A percentile compares a stretch with the other conserved stretches of the same genome.
phyloP scores from a whole-genome alignment of 169 alveolate genomes.

The Plasmodium adleri region DNA sequence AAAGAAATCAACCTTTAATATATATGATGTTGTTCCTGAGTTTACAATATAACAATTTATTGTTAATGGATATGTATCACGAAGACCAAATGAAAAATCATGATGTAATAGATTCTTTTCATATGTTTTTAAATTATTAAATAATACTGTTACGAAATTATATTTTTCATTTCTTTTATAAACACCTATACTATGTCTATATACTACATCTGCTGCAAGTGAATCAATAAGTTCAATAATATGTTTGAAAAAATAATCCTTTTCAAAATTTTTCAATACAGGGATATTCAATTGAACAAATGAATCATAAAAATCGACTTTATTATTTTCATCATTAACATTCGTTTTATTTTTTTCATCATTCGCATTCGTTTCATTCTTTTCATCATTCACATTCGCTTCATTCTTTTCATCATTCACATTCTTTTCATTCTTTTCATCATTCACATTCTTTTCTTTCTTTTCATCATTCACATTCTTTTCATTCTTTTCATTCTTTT shows the following conservation, averaged over 20 bases:
- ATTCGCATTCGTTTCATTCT: background rate
- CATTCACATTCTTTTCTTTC: background rate
- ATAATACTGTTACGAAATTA: constrained; percentile 56
- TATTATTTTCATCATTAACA: background rate
- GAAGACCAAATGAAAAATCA: constrained; percentile 39
- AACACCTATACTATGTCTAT: constrained; percentile 62
- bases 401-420: background rate
- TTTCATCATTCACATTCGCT: background rate
- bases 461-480: background rate
- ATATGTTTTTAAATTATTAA: constrained; percentile 50
- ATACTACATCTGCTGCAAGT: constrained; percentile 65
- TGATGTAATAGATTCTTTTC: constrained; percentile 40
- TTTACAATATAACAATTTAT: constrained; percentile 56
- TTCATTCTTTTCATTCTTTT: background rate
- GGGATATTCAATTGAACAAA: constrained; percentile 63
- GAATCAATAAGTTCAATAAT: constrained; percentile 64
- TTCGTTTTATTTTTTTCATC: background rate
- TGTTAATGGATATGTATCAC: constrained; percentile 25
- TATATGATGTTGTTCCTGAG: constrained; percentile 63
- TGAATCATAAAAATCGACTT: constrained; percentile 17
- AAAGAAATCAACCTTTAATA: constrained; percentile 55
- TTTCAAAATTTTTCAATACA: constrained; percentile 43
- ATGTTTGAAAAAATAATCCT: constrained; percentile 28
- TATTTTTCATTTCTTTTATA: constrained; percentile 45
- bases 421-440: no score